Conservation (phyloP, 345 rosid species). For the Iberis pinnata region DNA sequence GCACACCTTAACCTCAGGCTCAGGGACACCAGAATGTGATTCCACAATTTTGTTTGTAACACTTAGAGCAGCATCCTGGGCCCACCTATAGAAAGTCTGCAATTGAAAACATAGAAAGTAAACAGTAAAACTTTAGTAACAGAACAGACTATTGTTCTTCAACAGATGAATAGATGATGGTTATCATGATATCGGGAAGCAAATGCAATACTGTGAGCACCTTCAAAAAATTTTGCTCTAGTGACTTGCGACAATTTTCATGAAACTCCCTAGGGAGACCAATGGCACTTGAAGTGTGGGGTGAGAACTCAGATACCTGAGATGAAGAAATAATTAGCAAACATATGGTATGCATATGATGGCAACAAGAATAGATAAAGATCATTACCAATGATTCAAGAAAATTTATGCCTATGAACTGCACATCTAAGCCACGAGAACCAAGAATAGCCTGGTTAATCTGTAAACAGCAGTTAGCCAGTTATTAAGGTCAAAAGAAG, state of each 20-base stretch:
- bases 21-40: conserved; percentile 55
- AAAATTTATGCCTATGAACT: conserved; percentile 73
- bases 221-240: conserved; percentile 79
- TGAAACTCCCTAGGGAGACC: conserved; percentile 97
- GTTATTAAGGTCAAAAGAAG: conserved; percentile 26
- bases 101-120: conserved; percentile 22
- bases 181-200: conserved; percentile 16
- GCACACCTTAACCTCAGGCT: conserved; percentile 89
- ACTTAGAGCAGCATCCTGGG: conserved; percentile 74
- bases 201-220: conserved; percentile 34
- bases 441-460: conserved; percentile 81
- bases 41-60: conserved; percentile 61
- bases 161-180: conserved; percentile 6
- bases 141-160: conserved; percentile 19
- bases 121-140: conserved; percentile 13
- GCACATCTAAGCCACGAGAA: conserved; percentile 65
- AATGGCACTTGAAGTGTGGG: conserved; percentile 89
- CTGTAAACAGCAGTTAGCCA: conserved; percentile 44
- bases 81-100: conserved; percentile 86
- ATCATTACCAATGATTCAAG: conserved; percentile 77
- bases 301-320: conserved; percentile 95
- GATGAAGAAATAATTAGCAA: conserved; percentile 21
- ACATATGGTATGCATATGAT: conserved; percentile 9
- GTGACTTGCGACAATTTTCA: conserved; percentile 72
- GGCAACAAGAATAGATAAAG: conserved; percentile 17